Evolutionary conservation across 2,329 filamentous ascomycete species (phyloP).

Genomic region (Teratosphaeria zuluensis): DNA sequence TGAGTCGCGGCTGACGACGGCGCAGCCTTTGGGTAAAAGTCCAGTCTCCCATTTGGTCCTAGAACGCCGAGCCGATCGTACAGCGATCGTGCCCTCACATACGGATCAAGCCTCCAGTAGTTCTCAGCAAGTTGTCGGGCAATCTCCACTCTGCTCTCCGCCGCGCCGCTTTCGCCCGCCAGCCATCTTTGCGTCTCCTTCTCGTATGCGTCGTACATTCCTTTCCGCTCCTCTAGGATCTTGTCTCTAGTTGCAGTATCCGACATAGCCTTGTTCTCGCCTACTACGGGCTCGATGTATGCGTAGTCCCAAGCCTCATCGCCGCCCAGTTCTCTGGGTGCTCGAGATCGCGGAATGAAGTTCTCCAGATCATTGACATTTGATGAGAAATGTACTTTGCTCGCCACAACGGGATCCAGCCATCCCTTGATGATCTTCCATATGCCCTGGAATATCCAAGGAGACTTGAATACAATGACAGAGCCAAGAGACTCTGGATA

Average conservation of each 20-base stretch:
- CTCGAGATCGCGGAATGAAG: constrained; percentile 61
- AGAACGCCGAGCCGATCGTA: constrained; percentile 78
- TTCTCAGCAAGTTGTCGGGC: constrained; percentile 57
- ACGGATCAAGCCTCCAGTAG: constrained; percentile 88
- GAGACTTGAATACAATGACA: constrained; percentile 88
- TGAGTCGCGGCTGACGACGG: neutral
- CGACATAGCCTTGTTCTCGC: constrained; percentile 70
- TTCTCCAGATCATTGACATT: constrained; percentile 66
- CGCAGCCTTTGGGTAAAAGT: constrained; percentile 52
- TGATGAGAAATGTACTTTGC: constrained; percentile 89
- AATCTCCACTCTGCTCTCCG: constrained; percentile 45
- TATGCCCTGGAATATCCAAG: constrained; percentile 96
- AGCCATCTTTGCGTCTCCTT: constrained; percentile 69
- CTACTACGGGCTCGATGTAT: constrained; percentile 65
- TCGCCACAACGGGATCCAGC: constrained; percentile 92
- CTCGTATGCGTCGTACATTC: constrained; percentile 65
- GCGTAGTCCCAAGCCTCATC: constrained; percentile 75
- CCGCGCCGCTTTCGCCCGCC: constrained; percentile 35
- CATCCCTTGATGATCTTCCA: constrained; percentile 94
- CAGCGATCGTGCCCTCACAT: constrained; percentile 68
- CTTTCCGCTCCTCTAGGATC: constrained; percentile 53
- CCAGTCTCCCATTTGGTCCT: constrained; percentile 53
- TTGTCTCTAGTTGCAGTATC: constrained; percentile 50
- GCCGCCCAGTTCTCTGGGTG: constrained; percentile 77
- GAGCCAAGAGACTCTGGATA: constrained; percentile 88